Conservation (phyloP, 352 stramenopile species). For the Phytophthora kernoviae region DNA sequence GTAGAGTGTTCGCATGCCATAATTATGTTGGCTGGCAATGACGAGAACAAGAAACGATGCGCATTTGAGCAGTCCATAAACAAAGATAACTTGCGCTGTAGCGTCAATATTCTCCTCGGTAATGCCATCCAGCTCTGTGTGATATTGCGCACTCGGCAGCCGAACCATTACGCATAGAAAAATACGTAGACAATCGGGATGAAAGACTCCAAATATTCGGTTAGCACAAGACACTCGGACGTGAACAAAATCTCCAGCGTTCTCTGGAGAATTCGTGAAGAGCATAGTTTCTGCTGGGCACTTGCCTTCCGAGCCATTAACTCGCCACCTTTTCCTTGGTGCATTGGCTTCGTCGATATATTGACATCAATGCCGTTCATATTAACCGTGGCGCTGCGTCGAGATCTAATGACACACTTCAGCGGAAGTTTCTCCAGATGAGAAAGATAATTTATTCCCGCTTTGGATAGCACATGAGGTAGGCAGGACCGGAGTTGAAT, state of each 20-base stretch:
- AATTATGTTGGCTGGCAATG: slow-evolving; percentile 3
- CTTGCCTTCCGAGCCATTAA: neutral
- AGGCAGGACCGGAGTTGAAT: slow-evolving; percentile 26
- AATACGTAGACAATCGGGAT: slow-evolving; percentile 33
- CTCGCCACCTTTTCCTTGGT: neutral
- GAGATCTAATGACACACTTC: slow-evolving; percentile 7
- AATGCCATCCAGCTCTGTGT: slow-evolving; percentile 30
- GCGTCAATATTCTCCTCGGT: slow-evolving; percentile 1
- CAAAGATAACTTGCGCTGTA: slow-evolving; percentile 16
- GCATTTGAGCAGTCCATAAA: slow-evolving; percentile 29
- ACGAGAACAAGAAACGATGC: slow-evolving; percentile 19
- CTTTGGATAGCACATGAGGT: slow-evolving; percentile 7
- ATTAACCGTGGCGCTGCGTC: slow-evolving; percentile 2
- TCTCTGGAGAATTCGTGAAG: slow-evolving; percentile 10
- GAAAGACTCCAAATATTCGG: slow-evolving; percentile 47
- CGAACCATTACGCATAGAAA: slow-evolving; percentile 26
- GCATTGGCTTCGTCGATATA: neutral
- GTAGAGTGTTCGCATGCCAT: slow-evolving; percentile 22
- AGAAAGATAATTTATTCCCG: slow-evolving; percentile 8
- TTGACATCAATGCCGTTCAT: neutral
- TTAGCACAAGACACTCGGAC: slow-evolving; percentile 37
- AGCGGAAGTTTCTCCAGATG: slow-evolving; percentile 20
- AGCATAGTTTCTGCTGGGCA: neutral
- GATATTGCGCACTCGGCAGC: slow-evolving; percentile 34
- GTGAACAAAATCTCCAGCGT: slow-evolving; percentile 31